Base-by-base conservation (phyloP, 176 grass and related monocot genomes). In the Neostapfia colusana region DNA sequence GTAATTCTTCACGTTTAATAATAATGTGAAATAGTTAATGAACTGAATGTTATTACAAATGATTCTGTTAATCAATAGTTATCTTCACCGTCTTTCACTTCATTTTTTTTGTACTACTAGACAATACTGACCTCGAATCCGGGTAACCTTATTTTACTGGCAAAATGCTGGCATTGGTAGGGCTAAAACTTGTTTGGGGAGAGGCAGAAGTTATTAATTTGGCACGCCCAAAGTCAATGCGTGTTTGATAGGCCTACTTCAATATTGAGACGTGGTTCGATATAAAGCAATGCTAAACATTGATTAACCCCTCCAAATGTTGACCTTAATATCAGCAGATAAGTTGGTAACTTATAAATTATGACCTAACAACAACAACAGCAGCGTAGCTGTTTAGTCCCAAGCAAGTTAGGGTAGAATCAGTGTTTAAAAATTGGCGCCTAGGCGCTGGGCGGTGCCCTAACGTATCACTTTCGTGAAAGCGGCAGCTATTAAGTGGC, bases 1-100 rank as follows among this genome's bases (percentile, higher is more conserved):
- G 95, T 95, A 89, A 82, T 76, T 84, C 27, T 36, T 46, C 20
- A 37, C 59, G 10, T 77, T 24, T 49, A 65, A 2, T 60, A 38
- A 66, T 25, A 39, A 45, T 4, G 20, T 61, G 34, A 24, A 56
- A 74, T 36, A 9, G 6, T 55, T 72, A 42, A 57, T 67, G 49
- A 17, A 44, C 36, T 73, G 56, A 55, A 18, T 60, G 28, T 31
- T 40, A 34, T 40, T 41, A 40, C 3, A 10, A 74, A 61, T 27
- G 51, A 69, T 35, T 81, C 21, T 5, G 23, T 25, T 49, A 37
- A 21, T 25, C 68, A 66, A 36, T 71, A 26, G 6, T 44, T 45
- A 84, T 75, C 9, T n/a, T 61, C 61, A 3, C 7, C 11, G 49
- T 28, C 34, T 31, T 14, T n/a, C 44, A 28, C 28, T 20, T 23